These are phyloP conservation scores for Yarrowia keelungensis DNA, from an alignment of 805 yeast species.

Conservation along the genomic window DNA sequence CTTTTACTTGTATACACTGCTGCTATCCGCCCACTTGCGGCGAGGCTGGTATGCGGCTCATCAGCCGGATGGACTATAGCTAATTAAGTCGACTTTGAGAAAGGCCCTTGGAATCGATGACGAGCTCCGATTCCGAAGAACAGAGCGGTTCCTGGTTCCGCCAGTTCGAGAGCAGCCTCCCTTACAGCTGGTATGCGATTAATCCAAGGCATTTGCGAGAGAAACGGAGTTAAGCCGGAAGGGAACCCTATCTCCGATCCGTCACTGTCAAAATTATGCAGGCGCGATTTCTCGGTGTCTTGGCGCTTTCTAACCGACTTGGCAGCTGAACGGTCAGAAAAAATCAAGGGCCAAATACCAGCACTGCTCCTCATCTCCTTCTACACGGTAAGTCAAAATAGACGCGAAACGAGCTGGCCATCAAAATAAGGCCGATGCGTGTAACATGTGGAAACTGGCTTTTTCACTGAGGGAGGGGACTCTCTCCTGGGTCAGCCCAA, in stretches of 20 bases:
- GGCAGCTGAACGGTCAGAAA: slow-evolving; percentile 9
- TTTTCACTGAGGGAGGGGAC: neutral
- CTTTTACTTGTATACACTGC: no score
- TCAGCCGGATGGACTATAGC: neutral
- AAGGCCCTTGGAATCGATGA: no score
- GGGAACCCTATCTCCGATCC: slow-evolving; percentile 23
- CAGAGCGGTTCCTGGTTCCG: no score
- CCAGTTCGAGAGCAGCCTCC: slow-evolving; percentile 14
- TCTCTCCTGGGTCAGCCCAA: neutral
- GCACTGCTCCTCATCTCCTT: no score
- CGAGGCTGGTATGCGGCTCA: slow-evolving; percentile 32
- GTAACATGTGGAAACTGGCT: slow-evolving; percentile 25
- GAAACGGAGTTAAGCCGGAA: slow-evolving; percentile 30
- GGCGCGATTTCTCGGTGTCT: slow-evolving; percentile 11
- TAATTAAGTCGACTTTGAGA: neutral
- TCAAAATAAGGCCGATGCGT: neutral
- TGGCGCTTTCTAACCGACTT: slow-evolving; percentile 6
- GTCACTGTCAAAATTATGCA: neutral
- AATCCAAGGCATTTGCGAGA: neutral
- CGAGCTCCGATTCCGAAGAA: no score
- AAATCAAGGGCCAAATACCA: neutral
- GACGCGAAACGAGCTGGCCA: slow-evolving; percentile 29
- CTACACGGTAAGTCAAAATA: neutral
- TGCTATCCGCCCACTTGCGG: slow-evolving; percentile 21
- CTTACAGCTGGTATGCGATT: neutral